A percentile compares a stretch with the other conserved stretches of the same genome.
phyloP scores from a whole-genome alignment of 768 basidiomycete genomes.

The Leccinum sublutescens region DNA sequence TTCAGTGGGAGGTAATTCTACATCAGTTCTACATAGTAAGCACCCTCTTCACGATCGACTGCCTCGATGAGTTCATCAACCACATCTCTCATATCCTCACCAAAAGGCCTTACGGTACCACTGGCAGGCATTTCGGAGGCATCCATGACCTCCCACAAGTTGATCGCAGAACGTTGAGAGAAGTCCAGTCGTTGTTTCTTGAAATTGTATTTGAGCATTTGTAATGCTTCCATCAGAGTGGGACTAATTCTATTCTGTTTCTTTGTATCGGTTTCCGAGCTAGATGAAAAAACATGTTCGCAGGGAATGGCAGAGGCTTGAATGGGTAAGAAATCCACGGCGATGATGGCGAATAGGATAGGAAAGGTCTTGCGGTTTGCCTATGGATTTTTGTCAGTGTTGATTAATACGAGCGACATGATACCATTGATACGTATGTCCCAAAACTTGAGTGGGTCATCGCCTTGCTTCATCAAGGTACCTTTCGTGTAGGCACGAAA shows the following conservation, averaged over 20 bases:
- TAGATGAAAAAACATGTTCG: background rate
- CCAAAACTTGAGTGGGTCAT: background rate
- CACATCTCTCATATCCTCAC: background rate
- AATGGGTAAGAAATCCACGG: background rate
- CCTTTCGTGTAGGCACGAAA: background rate
- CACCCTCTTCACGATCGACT: background rate
- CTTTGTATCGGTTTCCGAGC: background rate
- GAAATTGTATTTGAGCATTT: background rate
- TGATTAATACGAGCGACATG: background rate
- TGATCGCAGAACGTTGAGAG: background rate
- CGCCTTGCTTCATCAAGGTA: background rate
- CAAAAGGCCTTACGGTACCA: background rate
- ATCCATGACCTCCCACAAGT: background rate
- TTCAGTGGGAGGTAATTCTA: background rate
- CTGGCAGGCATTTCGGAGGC: background rate
- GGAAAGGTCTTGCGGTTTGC: background rate
- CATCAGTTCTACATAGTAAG: background rate
- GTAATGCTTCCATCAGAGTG: background rate
- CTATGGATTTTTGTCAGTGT: background rate
- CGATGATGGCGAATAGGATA: background rate
- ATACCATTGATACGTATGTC: background rate
- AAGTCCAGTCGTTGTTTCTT: background rate
- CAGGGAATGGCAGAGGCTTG: background rate
- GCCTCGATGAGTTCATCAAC: background rate
- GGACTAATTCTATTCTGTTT: background rate